These are phyloP conservation scores for Ruellia speciosa DNA, from an alignment of 305 asterid genomes.

Conservation along the genomic window DNA sequence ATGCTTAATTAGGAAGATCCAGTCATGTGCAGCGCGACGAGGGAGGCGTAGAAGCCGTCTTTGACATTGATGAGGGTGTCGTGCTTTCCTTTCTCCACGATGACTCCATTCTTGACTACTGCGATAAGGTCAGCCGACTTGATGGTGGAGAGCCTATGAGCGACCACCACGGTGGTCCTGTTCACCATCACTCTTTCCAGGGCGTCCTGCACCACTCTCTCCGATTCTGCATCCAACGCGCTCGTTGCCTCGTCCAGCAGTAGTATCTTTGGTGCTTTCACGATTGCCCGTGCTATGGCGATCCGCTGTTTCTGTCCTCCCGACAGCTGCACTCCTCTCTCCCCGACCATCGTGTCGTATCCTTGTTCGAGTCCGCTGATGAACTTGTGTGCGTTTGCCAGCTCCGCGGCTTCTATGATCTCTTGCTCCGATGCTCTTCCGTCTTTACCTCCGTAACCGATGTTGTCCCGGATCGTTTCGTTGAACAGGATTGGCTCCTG, in stretches of 20 bases:
- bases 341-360: constrained; percentile 34
- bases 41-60: constrained; percentile 23
- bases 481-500: not conserved
- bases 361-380: constrained; percentile 34
- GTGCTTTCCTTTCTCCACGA: constrained; percentile 26
- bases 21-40: constrained; percentile 20
- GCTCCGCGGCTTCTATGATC: constrained; percentile 31
- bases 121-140: constrained; percentile 21
- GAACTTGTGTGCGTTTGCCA: constrained; percentile 38
- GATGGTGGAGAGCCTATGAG: constrained; percentile 26
- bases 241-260: constrained; percentile 24
- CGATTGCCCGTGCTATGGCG: constrained; percentile 25
- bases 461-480: constrained; percentile 30
- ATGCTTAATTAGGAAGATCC: not conserved
- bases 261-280: constrained; percentile 21
- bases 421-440: constrained; percentile 28
- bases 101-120: constrained; percentile 20
- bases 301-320: constrained; percentile 32
- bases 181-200: constrained; percentile 22
- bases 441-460: constrained; percentile 32
- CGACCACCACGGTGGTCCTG: constrained; percentile 27
- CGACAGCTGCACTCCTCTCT: constrained; percentile 34
- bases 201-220: constrained; percentile 25
- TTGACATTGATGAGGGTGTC: constrained; percentile 14
- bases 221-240: constrained; percentile 27